Base-by-base conservation (phyloP, 2,329 filamentous ascomycete genomes). In the Xylariaceae sp. region DNA sequence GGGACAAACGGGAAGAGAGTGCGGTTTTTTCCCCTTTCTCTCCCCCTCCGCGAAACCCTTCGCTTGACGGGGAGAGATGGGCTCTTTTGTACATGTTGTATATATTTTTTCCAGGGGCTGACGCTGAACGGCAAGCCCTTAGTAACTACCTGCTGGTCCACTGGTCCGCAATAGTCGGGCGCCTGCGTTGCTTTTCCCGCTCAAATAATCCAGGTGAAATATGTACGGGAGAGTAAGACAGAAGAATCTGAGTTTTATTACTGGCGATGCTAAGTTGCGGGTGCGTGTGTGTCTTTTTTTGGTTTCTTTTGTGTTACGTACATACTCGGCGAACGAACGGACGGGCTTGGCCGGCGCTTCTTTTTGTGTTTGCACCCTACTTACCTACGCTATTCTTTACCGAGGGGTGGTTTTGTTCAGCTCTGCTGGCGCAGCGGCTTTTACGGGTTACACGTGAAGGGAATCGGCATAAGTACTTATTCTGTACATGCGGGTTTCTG, bases 1-100 rank as follows among this genome's bases (percentile, higher is more conserved):
- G 40, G 47, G 48, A 41, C 36, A 37, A 34, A 16, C 15, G 36
- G 51, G 36, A 51, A 52, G 49, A 15, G 13, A 15, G 32, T 13
- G 32, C 6, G 32, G 19, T 9, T 5, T 9, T 18, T 18, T 18
- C 12, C 6, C 19, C 10, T 40, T 19, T 40, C n/a, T 40, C 26
- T 19, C n/a, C 10, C 8, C 13, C 16, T 19, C 37, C n/a, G 16
- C n/a, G 37, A 40, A 18, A 40, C 18, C n/a, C n/a, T 46, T 21
- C 32, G 36, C 16, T 50, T 55, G 57, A 55, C 43, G 54, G 56
- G 45, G 40, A 51, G 26, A 50, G 55, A 50, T 52, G 47, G 54
- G 34, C 41, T 54, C 44, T 46, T 57, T 55, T 41, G 50, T 51
- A 47, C 49, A 36, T 57, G 39, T 53, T 59, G 57, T 59, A 59